Percentiles rank a stretch among this genome's conserved stretches.
Conservation (phyloP, 2,329 filamentous ascomycete species). For the Hymenoscyphus repandus region DNA sequence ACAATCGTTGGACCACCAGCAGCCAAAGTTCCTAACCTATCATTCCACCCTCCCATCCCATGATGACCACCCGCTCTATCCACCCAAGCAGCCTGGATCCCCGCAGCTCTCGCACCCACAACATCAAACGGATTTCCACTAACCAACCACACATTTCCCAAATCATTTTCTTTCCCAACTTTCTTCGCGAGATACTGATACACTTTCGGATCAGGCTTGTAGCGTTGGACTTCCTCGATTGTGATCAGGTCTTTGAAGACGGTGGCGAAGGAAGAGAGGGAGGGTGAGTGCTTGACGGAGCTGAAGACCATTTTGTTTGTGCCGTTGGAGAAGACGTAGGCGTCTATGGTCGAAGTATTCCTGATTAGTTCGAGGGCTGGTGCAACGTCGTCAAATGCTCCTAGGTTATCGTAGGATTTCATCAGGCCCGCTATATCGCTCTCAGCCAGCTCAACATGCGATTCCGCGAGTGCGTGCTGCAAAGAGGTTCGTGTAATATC, state of each 20-base stretch:
- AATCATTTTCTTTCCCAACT: slow-evolving; percentile 28
- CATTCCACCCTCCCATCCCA: slow-evolving; percentile 52
- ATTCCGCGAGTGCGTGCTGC: slow-evolving; percentile 57
- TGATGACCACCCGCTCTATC: slow-evolving; percentile 48
- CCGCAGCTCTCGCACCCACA: slow-evolving; percentile 55
- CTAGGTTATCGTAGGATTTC: slow-evolving; percentile 58
- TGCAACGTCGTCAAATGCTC: slow-evolving; percentile 59
- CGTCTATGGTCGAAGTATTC: slow-evolving; percentile 25
- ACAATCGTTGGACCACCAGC: slow-evolving; percentile 47
- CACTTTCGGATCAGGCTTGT: slow-evolving; percentile 58
- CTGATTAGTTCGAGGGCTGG: slow-evolving; percentile 40
- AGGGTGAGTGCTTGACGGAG: slow-evolving; percentile 52
- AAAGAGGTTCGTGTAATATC: slow-evolving; percentile 59
- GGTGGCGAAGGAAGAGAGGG: slow-evolving; percentile 42
- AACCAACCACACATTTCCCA: slow-evolving; percentile 59
- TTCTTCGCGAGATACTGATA: slow-evolving; percentile 45
- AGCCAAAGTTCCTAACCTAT: slow-evolving; percentile 48
- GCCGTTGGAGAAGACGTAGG: slow-evolving; percentile 68
- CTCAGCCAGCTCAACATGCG: slow-evolving; percentile 39
- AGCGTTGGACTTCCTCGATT: slow-evolving; percentile 54
- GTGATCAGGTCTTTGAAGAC: slow-evolving; percentile 52
- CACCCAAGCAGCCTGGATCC: slow-evolving; percentile 62
- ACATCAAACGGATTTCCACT: slow-evolving; percentile 71
- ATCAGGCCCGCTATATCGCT: slow-evolving; percentile 48
- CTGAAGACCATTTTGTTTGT: slow-evolving; percentile 56